Base-by-base conservation (phyloP, 495 filamentous ascomycete genomes). In the Penicillium goetzii region DNA sequence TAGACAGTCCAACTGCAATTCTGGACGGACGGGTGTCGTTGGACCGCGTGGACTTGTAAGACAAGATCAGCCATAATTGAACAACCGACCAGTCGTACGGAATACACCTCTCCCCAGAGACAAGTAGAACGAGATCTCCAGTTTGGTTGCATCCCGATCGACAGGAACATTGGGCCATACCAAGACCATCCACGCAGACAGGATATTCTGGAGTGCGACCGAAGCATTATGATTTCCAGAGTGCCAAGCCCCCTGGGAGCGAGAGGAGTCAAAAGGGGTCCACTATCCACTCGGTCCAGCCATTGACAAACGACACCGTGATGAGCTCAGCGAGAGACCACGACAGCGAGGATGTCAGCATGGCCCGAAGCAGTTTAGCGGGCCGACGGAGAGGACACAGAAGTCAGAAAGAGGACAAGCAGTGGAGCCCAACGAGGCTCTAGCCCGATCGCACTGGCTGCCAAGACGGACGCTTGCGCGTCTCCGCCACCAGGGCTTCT, bases 381-480 rank as follows among this genome's bases (percentile, higher is more conserved):
- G 21, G n/a, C 3, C 30, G 15, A 55, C 28, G n/a, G 32, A 33
- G 30, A 53, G 51, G 49, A 15, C 28, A 30, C 49, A 19, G 28
- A n/a, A n/a, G n/a, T n/a, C n/a, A n/a, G n/a, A 50, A 17, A 21
- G 26, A 53, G 50, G 33, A 21, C 21, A 9, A 38, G 26, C 9
- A 28, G 63, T 73, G 72, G 71, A 56, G 33, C 58, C n/a, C 12
- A 32, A 59, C 59, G 65, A 72, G 64, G 63, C 68, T 74, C 72
- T 75, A 72, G 75, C 70, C 74, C 73, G 71, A 80, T 78, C 76
- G 68, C 63, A 67, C 66, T 23, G 63, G 58, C 49, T 68, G 76
- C 77, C 78, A 81, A 80, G 78, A 77, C 75, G 72, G 68, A 74
- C 67, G 77, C 77, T 80, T 81, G 78, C 78, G 78, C 74, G 78